These are phyloP conservation scores for Viola pubescens DNA, from an alignment of 441 rosid species.

Conservation along the genomic window DNA sequence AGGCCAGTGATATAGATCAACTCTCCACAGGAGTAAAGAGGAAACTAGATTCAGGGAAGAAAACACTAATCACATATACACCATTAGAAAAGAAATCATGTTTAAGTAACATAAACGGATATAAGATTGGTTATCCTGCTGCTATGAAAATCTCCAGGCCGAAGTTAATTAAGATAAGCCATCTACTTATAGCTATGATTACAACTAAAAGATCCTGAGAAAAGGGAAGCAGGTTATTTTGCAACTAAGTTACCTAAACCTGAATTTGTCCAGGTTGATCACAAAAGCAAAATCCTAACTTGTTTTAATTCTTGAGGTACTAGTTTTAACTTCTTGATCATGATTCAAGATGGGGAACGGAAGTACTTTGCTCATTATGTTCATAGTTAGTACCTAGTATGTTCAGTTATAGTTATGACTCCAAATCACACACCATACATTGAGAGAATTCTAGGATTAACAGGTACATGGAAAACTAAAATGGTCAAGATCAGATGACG, in stretches of 20 bases:
- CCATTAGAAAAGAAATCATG: background rate
- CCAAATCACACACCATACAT: background rate
- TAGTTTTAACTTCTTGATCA: conserved; percentile 19
- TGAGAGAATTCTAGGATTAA: background rate
- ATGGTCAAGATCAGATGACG: conserved; percentile 22
- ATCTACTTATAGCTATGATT: background rate
- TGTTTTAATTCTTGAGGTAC: conserved; percentile 14
- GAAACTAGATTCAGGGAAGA: too few relatives aligned
- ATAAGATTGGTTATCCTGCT: too few relatives aligned
- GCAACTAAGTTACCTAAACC: conserved; percentile 12
- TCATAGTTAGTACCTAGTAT: too few relatives aligned
- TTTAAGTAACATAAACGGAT: background rate
- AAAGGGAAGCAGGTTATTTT: background rate
- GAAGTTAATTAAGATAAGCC: background rate
- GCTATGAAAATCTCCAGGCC: background rate
- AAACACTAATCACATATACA: too few relatives aligned
- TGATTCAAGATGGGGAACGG: conserved; percentile 20
- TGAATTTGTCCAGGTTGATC: conserved; percentile 15
- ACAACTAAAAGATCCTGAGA: background rate
- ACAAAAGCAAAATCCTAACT: conserved; percentile 19
- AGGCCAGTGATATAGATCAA: too few relatives aligned
- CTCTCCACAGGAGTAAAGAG: background rate
- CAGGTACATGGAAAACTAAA: conserved; percentile 1
- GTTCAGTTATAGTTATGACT: background rate
- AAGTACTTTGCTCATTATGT: conserved; percentile 22